These are phyloP conservation scores for Hyparrhenia diplandra DNA, from an alignment of 176 grass and related monocot species.

Conservation along the genomic window DNA sequence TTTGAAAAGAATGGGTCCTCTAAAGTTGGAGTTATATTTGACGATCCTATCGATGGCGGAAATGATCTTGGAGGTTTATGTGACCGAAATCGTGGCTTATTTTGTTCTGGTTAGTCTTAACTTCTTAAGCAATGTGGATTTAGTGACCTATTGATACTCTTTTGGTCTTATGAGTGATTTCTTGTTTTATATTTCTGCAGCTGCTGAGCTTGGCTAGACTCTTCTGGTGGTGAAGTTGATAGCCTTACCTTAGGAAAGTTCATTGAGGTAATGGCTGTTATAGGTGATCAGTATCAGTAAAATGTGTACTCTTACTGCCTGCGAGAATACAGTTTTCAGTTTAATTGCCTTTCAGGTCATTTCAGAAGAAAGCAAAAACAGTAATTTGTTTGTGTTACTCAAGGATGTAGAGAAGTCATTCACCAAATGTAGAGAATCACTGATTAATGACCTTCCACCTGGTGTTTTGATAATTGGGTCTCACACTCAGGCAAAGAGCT, in stretches of 20 bases:
- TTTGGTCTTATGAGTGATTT: not conserved
- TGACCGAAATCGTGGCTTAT: slow-evolving; percentile 64
- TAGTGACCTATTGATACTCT: not conserved
- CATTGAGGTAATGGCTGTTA: slow-evolving; percentile 51
- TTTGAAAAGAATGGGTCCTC: slow-evolving; percentile 64
- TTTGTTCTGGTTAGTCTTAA: slow-evolving; percentile 52
- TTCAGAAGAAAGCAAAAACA: slow-evolving; percentile 58
- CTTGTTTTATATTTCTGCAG: slow-evolving; percentile 6
- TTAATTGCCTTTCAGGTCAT: slow-evolving; percentile 49
- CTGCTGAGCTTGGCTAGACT: slow-evolving; percentile 37
- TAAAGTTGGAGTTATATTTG: slow-evolving; percentile 72
- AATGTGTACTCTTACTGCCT: not conserved
- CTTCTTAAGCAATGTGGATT: not conserved
- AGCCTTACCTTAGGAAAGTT: slow-evolving; percentile 46
- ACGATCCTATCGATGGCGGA: slow-evolving; percentile 46
- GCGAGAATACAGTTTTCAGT: not conserved
- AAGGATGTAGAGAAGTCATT: slow-evolving; percentile 63
- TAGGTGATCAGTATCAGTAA: not conserved
- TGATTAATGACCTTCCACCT: slow-evolving; percentile 43
- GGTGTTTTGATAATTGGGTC: slow-evolving; percentile 76
- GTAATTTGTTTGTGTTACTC: slow-evolving; percentile 66
- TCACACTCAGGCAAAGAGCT: slow-evolving; percentile 41
- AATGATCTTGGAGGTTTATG: slow-evolving; percentile 81
- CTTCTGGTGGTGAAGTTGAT: slow-evolving; percentile 25
- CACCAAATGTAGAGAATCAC: slow-evolving; percentile 31